These are phyloP conservation scores for Dichotomopilus funicola DNA, from an alignment of 2,329 filamentous ascomycete genomes.

Conservation along the genomic window DNA sequence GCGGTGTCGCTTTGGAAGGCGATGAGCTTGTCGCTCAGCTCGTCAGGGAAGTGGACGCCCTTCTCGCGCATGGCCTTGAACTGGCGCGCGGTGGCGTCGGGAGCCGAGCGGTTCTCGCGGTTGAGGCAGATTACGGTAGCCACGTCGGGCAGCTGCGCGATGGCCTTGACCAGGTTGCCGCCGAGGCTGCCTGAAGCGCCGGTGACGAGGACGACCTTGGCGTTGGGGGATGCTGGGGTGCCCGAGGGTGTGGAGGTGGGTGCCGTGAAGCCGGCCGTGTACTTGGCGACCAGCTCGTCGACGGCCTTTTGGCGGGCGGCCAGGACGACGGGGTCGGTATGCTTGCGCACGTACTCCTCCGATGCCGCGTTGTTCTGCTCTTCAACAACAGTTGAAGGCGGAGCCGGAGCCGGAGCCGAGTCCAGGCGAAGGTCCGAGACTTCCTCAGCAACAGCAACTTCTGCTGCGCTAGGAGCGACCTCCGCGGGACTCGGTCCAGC, in stretches of 20 bases:
- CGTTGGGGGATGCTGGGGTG: neutral
- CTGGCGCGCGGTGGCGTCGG: conserved; percentile 25
- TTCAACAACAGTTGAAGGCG: neutral
- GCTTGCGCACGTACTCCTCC: too few relatives aligned
- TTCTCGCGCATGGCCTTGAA: conserved; percentile 22
- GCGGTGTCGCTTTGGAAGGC: conserved; percentile 37
- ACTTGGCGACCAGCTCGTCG: neutral
- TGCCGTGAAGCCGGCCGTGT: neutral
- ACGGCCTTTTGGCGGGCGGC: neutral
- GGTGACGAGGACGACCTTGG: conserved; percentile 30
- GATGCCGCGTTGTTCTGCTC: neutral
- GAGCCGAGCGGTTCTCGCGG: conserved; percentile 19
- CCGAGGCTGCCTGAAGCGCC: conserved; percentile 36
- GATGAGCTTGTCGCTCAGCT: conserved; percentile 30
- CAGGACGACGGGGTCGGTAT: neutral
- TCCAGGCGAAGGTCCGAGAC: too few relatives aligned
- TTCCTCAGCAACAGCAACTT: neutral
- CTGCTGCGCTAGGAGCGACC: neutral
- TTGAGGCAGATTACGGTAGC: conserved; percentile 40
- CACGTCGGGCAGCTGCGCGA: conserved; percentile 26
- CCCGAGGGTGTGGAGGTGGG: neutral
- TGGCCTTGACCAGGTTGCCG: conserved; percentile 28
- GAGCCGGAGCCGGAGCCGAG: too few relatives aligned
- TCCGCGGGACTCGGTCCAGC: neutral
- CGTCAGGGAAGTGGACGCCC: conserved; percentile 4